These are phyloP conservation scores for Epichloe amarillans DNA, from an alignment of 2,329 filamentous ascomycete species.

Conservation along the genomic window DNA sequence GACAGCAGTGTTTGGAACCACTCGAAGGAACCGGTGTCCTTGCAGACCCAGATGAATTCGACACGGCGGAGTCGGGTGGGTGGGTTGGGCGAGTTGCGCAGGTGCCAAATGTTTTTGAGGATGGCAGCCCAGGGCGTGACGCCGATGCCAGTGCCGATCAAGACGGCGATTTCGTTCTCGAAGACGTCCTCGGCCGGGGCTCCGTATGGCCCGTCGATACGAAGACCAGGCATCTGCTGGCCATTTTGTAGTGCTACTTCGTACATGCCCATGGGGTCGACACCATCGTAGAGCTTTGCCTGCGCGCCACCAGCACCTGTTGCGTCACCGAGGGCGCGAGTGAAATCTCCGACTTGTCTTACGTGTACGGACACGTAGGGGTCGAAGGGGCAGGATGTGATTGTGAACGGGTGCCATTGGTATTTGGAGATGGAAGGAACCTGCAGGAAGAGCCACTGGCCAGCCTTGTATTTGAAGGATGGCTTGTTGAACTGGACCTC, in stretches of 20 bases:
- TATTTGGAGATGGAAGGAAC: slow-evolving; percentile 75
- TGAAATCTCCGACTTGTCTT: slow-evolving; percentile 94
- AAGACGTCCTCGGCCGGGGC: slow-evolving; percentile 97
- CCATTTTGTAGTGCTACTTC: slow-evolving; percentile 91
- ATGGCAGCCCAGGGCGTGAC: slow-evolving; percentile 81
- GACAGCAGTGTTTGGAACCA: slow-evolving; percentile 96
- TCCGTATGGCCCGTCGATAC: slow-evolving; percentile 91
- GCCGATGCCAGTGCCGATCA: slow-evolving; percentile 77
- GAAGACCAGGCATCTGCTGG: slow-evolving; percentile 77
- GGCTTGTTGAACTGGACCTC: slow-evolving; percentile 97
- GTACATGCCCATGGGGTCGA: slow-evolving; percentile 94
- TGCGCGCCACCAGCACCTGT: slow-evolving; percentile 85
- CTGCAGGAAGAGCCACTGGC: slow-evolving; percentile 96
- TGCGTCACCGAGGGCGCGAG: slow-evolving; percentile 80
- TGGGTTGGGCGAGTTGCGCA: slow-evolving; percentile 79
- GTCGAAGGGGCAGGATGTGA: slow-evolving; percentile 94
- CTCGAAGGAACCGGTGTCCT: slow-evolving; percentile 88
- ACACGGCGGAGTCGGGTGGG: slow-evolving; percentile 82
- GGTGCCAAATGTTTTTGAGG: slow-evolving; percentile 96
- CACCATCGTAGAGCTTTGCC: slow-evolving; percentile 75
- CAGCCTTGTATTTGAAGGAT: slow-evolving; percentile 94
- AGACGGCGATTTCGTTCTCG: slow-evolving; percentile 75
- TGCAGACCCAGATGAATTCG: slow-evolving; percentile 98
- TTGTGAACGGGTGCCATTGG: slow-evolving; percentile 98
- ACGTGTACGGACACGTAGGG: slow-evolving; percentile 91